These are phyloP conservation scores for Leishmania arabica DNA, from an alignment of 208 protist species.

Conservation along the genomic window DNA sequence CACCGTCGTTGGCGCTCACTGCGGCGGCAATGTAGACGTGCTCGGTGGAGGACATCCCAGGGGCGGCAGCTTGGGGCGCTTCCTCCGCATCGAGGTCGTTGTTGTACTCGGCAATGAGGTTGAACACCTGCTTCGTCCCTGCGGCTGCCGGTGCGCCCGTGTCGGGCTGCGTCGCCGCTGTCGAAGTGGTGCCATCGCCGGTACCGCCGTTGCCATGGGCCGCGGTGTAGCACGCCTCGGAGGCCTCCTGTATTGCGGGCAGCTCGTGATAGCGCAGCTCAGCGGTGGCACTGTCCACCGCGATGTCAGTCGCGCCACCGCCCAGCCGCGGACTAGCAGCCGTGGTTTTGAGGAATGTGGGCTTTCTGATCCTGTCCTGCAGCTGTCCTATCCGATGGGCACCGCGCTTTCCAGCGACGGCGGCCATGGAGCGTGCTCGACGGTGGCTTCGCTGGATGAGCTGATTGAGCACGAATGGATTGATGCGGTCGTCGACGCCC, in stretches of 20 bases:
- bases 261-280: conserved; percentile 29
- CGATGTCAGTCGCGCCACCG: background rate
- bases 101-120: conserved; percentile 22
- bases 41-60: conserved; percentile 22
- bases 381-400: background rate
- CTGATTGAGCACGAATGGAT: conserved; percentile 19
- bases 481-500: conserved; percentile 33
- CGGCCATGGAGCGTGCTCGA: background rate
- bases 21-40: conserved; percentile 40
- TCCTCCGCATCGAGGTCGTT: background rate
- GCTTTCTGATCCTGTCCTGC: background rate
- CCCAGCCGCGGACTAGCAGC: background rate
- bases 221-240: conserved; percentile 4
- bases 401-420: conserved; percentile 6
- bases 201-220: background rate
- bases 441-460: conserved; percentile 23
- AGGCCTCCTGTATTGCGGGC: conserved; percentile 21
- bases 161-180: background rate
- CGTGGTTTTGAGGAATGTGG: background rate
- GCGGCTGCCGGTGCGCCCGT: background rate
- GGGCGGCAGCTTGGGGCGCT: background rate
- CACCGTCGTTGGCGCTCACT: conserved; percentile 44
- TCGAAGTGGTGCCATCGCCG: background rate
- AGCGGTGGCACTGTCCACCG: background rate
- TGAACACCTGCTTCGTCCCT: background rate